Evolutionary conservation across 2,329 filamentous ascomycete species (phyloP), one percentile per base, ranked within the genome.

Genomic region (Aulographum hederae): DNA sequence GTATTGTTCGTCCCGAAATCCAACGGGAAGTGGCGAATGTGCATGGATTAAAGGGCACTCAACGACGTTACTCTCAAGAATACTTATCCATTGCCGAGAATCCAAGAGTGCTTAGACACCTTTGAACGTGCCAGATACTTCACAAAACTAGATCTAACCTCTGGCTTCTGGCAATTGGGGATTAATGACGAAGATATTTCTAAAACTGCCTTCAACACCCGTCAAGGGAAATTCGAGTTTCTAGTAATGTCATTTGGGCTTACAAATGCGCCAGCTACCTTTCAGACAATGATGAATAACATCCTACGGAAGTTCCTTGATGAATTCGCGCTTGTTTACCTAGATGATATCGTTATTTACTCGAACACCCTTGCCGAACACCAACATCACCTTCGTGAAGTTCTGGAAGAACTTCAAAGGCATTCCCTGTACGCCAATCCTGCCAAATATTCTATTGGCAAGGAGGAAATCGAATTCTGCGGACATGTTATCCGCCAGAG

Each of bases 11-110:
- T 50, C 15, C 36, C 31, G 17, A 56, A 54, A 37, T 42, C 42
- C 4, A 41, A 45, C 30, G 37, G 45, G 3, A 39, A 35, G 5
- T 32, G 51, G 6, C 35, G 39, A 14, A 32, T 57, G 26, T 56
- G 39, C 38, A 39, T 57, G 4, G 42, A 58, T 34, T 59, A 57
- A 37, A 30, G 41, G 31, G 36, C 21, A 1, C 37, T 57, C 1
- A 58, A 57, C 31, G 34, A 36, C 1, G 36, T 53, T n/a, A 55
- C 43, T 3, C 42, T 44, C 17, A 53, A 56, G 38, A 43, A 56
- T 34, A 31, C 40, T 1, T 51, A 51, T 36, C 38, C 40, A 3
- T 31, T 54, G 14, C 48, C 41, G 0, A 33, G 52, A 2, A 51
- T 57, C 25, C 34, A 31, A 10, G 44, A 58, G 32, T 47, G 45